A percentile compares a stretch with the other conserved stretches of the same genome.
Conservation (phyloP, 1,284 basidiomycete genomes). For the Leucoagaricus sp. region DNA sequence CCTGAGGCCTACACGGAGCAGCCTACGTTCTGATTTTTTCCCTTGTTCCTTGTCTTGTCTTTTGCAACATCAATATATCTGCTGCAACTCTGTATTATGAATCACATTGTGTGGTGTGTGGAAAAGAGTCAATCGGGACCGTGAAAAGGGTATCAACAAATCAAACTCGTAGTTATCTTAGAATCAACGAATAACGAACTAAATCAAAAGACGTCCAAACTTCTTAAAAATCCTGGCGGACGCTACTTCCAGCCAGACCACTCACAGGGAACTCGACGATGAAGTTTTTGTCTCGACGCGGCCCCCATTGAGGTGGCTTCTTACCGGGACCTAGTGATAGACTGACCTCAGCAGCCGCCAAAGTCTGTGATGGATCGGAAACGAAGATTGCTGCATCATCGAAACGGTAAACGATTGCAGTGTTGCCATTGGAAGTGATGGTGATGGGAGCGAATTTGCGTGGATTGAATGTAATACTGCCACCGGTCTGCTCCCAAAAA, state of each 20-base stretch:
- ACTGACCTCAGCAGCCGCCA: slow-evolving; percentile 28
- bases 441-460: slow-evolving; percentile 34
- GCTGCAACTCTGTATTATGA: not conserved
- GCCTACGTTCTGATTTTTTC: slow-evolving; percentile 48
- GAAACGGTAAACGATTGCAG: slow-evolving; percentile 45
- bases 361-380: slow-evolving; percentile 54
- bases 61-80: slow-evolving; percentile 20
- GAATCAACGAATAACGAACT: slow-evolving; percentile 14
- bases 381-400: slow-evolving; percentile 47
- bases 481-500: slow-evolving; percentile 45
- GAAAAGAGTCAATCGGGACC: slow-evolving; percentile 10
- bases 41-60: slow-evolving; percentile 19
- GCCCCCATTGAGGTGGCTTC: slow-evolving; percentile 25
- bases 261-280: slow-evolving; percentile 29
- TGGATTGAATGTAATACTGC: slow-evolving; percentile 32
- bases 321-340: slow-evolving; percentile 22
- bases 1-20: slow-evolving; percentile 40
- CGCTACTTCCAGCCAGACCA: slow-evolving; percentile 45
- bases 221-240: slow-evolving; percentile 28
- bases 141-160: not conserved
- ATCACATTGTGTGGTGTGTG: not conserved
- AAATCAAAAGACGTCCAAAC: not conserved
- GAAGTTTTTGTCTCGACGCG: slow-evolving; percentile 22
- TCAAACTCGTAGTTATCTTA: not conserved
- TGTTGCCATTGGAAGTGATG: slow-evolving; percentile 41